Percentiles rank a stretch among this genome's conserved stretches.
Evolutionary conservation across 192 early-diverging fungal species (phyloP).

Genomic region (Umbelopsis isabellina): DNA sequence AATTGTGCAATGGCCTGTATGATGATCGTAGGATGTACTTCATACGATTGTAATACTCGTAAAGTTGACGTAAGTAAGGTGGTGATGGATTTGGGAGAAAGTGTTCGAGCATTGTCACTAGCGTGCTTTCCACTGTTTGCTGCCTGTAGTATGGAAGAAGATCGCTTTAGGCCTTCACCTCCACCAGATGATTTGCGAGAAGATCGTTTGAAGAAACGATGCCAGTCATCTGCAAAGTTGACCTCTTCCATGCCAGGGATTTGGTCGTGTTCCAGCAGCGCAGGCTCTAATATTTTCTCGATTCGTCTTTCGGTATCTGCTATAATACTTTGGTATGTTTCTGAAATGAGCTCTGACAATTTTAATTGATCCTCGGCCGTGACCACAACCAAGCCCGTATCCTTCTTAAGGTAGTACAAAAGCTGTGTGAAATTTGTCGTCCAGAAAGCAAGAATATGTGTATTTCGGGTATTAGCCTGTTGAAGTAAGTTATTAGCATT

Average conservation of each 20-base stretch:
- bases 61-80: conserved; percentile 71
- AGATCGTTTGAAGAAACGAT: conserved; percentile 53
- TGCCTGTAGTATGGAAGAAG: conserved; percentile 1
- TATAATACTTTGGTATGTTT: conserved; percentile 67
- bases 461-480: conserved; percentile 55
- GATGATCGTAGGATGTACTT: conserved; percentile 75
- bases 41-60: conserved; percentile 69
- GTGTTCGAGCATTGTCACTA: conserved; percentile 7
- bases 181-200: conserved; percentile 29
- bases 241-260: conserved; percentile 68
- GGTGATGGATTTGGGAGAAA: conserved; percentile 72
- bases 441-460: conserved; percentile 77
- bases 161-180: conserved; percentile 10
- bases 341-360: conserved; percentile 83
- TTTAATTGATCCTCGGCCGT: conserved; percentile 75
- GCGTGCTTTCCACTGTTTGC: not conserved
- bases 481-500: not conserved
- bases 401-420: conserved; percentile 86
- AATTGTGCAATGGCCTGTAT: conserved; percentile 76
- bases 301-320: conserved; percentile 66
- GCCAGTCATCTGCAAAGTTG: conserved; percentile 62
- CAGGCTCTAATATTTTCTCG: conserved; percentile 66
- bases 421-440: conserved; percentile 83
- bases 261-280: conserved; percentile 71
- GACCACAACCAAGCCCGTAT: conserved; percentile 69